Conservation (phyloP, 352 stramenopile genomes). For the Phytophthora hybrid region DNA sequence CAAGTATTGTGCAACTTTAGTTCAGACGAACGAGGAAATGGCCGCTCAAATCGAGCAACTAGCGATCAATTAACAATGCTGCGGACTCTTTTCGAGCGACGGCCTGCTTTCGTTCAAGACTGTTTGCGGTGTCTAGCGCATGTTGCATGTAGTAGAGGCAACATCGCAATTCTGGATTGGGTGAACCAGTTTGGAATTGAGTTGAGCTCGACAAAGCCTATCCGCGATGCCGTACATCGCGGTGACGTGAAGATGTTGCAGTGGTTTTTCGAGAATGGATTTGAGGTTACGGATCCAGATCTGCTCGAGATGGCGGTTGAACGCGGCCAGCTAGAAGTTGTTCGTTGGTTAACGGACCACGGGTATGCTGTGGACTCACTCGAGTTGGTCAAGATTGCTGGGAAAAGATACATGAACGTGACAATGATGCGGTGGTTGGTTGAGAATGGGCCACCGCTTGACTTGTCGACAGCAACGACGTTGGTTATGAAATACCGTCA, state of each 20-base stretch:
- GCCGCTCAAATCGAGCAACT: background rate
- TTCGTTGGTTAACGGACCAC: background rate
- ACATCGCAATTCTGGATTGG: background rate
- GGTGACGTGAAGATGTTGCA: background rate
- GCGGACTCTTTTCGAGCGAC: background rate
- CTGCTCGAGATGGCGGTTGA: background rate
- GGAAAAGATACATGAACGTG: background rate
- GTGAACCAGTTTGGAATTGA: conserved; percentile 1
- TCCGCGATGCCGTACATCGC: background rate
- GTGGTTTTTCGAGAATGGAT: background rate
- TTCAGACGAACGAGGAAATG: background rate
- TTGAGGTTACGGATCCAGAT: background rate
- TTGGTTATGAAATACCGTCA: background rate
- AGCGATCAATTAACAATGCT: background rate
- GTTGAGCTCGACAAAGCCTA: background rate
- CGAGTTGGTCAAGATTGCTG: background rate
- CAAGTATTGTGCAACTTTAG: too few relatives aligned
- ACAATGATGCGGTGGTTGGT: background rate
- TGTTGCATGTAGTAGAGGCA: background rate
- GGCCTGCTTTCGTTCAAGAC: background rate
- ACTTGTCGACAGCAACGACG: background rate
- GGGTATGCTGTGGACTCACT: background rate
- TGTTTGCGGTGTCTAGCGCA: background rate
- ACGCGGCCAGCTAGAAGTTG: background rate
- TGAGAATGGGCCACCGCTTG: background rate